Percentiles rank a stretch among this genome's conserved stretches.
Conservation (phyloP, 1,284 basidiomycete genomes). For the Volvariella volvacea region DNA sequence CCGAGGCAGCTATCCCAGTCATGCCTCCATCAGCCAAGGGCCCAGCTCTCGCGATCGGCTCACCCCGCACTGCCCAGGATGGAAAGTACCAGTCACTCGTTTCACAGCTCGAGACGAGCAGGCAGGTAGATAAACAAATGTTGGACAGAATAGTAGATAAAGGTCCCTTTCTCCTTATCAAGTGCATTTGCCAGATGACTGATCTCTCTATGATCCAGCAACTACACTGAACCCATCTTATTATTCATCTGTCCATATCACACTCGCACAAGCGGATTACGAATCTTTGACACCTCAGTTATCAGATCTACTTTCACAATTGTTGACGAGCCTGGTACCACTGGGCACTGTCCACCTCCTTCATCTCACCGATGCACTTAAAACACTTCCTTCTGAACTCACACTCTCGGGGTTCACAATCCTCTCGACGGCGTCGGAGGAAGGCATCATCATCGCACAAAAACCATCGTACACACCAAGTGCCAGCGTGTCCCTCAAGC, state of each 20-base stretch:
- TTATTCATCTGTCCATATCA: constrained; percentile 61
- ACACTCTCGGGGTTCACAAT: constrained; percentile 57
- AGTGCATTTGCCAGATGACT: constrained; percentile 12
- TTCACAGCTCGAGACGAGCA: constrained; percentile 44
- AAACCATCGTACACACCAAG: constrained; percentile 45
- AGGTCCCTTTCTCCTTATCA: constrained; percentile 36
- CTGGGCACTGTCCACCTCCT: constrained; percentile 64
- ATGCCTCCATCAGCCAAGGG: constrained; percentile 27
- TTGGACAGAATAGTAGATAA: constrained; percentile 70
- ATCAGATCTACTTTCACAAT: constrained; percentile 49
- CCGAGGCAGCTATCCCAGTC: constrained; percentile 10
- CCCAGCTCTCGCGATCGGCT: constrained; percentile 62
- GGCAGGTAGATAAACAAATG: constrained; percentile 64
- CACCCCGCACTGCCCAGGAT: constrained; percentile 65
- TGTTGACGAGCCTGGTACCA: constrained; percentile 51
- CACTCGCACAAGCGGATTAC: constrained; percentile 58
- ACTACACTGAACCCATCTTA: constrained; percentile 45
- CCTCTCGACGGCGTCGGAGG: constrained; percentile 32
- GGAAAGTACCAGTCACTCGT: constrained; percentile 70
- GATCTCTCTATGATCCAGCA: constrained; percentile 34
- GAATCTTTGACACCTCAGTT: constrained; percentile 43
- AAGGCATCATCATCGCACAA: constrained; percentile 52
- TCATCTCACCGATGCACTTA: constrained; percentile 38
- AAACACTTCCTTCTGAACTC: constrained; percentile 48
- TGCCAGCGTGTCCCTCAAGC: constrained; percentile 29